Evolutionary conservation across 2,329 filamentous ascomycete genomes (phyloP).

Genomic region (Ascochyta koolunga): DNA sequence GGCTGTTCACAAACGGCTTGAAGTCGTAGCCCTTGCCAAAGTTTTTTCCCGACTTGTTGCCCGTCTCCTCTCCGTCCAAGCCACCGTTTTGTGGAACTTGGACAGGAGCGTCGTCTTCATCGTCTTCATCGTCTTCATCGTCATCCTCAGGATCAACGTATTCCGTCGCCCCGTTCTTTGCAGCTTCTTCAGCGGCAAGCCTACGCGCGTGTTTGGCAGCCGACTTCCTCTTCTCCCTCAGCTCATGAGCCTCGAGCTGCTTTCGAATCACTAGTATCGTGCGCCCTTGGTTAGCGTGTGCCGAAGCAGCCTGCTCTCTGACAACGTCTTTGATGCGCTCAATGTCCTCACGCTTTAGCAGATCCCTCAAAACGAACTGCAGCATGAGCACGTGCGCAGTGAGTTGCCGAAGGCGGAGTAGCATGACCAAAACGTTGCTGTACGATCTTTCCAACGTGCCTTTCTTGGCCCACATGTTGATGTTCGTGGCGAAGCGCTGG

Average conservation of each 20-base stretch:
- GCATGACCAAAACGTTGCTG: constrained; percentile 41
- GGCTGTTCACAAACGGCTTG: constrained; percentile 47
- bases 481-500: constrained; percentile 49
- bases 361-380: constrained; percentile 52
- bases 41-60: not conserved
- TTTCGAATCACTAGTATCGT: constrained; percentile 36
- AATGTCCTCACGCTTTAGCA: constrained; percentile 55
- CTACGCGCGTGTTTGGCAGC: constrained; percentile 1
- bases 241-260: constrained; percentile 32
- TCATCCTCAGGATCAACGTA: constrained; percentile 5
- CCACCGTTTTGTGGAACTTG: constrained; percentile 1
- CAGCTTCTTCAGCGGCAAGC: constrained; percentile 14
- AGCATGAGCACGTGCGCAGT: constrained; percentile 57
- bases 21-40: constrained; percentile 52
- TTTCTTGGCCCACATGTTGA: constrained; percentile 45
- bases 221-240: constrained; percentile 20
- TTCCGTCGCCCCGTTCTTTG: not conserved
- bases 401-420: constrained; percentile 59
- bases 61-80: not conserved
- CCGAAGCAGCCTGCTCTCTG: constrained; percentile 23
- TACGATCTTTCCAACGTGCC: constrained; percentile 4
- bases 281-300: constrained; percentile 13
- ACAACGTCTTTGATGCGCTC: constrained; percentile 49
- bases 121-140: not conserved
- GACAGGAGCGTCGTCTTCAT: constrained; percentile 8